Evolutionary conservation across 139 green algal genomes (phyloP).

Genomic region (Closterium sp.): DNA sequence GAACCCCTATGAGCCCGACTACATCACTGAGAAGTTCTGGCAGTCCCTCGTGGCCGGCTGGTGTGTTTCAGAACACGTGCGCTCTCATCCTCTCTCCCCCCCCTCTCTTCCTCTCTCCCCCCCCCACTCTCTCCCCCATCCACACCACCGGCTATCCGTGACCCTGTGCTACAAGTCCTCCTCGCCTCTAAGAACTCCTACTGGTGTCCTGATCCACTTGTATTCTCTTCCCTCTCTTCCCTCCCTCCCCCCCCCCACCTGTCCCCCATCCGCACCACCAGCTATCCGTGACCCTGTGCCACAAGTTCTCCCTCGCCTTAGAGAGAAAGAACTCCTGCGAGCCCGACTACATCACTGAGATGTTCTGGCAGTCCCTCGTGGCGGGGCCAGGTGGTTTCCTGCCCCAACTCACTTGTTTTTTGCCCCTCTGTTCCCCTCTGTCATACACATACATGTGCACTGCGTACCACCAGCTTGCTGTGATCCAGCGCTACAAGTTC

Average conservation of each 20-base stretch:
- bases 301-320: not conserved
- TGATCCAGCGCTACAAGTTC: conserved; percentile 41
- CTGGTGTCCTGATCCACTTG: not conserved
- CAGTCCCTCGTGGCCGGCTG: too few relatives aligned
- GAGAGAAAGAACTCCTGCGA: not conserved
- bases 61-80: too few relatives aligned
- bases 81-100: not conserved
- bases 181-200: conserved; percentile 47
- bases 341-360: not conserved
- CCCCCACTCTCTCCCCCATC: not conserved
- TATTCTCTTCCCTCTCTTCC: not conserved
- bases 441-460: too few relatives aligned
- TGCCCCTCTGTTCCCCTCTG: too few relatives aligned
- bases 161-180: conserved; percentile 43
- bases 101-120: not conserved
- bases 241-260: not conserved
- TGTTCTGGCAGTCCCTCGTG: not conserved
- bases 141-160: not conserved
- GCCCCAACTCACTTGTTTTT: not conserved
- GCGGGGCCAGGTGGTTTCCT: not conserved
- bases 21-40: conserved; percentile 50
- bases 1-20: conserved; percentile 28
- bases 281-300: not conserved
- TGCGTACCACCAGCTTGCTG: not conserved
- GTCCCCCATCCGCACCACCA: not conserved